Conservation (phyloP, 2,329 filamentous ascomycete genomes). For the Neocatenulostroma microsporum region DNA sequence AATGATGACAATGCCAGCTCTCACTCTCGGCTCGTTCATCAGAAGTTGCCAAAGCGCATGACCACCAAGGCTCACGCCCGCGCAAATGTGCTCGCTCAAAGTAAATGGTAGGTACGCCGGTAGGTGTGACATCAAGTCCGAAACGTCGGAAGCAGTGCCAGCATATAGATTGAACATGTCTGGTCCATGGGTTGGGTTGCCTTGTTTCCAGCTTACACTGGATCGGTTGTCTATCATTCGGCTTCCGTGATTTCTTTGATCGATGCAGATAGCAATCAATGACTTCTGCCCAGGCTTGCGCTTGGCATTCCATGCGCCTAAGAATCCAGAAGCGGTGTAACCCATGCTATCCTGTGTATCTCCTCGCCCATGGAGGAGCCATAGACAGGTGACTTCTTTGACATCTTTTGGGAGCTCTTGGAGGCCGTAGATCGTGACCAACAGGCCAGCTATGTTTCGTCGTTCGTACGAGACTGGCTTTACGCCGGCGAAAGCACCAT, state of each 20-base stretch:
- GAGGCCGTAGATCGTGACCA: slow-evolving; percentile 75
- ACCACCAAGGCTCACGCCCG: slow-evolving; percentile 80
- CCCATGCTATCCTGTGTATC: slow-evolving; percentile 66
- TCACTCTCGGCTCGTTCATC: slow-evolving; percentile 69
- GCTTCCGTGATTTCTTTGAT: slow-evolving; percentile 85
- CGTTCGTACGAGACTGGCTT: slow-evolving; percentile 54
- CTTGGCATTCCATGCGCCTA: slow-evolving; percentile 58
- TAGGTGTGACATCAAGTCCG: slow-evolving; percentile 68
- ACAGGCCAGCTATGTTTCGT: slow-evolving; percentile 67
- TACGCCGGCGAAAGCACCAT: slow-evolving; percentile 23
- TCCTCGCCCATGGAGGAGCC: slow-evolving; percentile 78
- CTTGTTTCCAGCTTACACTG: slow-evolving; percentile 71
- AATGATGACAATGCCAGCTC: slow-evolving; percentile 70
- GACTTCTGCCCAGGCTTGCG: slow-evolving; percentile 40
- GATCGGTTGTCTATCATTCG: slow-evolving; percentile 57
- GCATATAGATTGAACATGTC: slow-evolving; percentile 82
- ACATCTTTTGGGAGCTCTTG: slow-evolving; percentile 53
- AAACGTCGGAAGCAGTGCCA: slow-evolving; percentile 66
- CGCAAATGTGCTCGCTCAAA: slow-evolving; percentile 58
- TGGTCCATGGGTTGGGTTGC: slow-evolving; percentile 73
- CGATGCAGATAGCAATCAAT: slow-evolving; percentile 75
- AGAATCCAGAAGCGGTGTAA: slow-evolving; percentile 58
- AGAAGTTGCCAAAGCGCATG: slow-evolving; percentile 81
- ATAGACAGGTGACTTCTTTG: slow-evolving; percentile 64
- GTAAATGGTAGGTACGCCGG: slow-evolving; percentile 56